Base-by-base conservation (phyloP, 2,329 filamentous ascomycete species). In the Phialophora verrucosa region DNA sequence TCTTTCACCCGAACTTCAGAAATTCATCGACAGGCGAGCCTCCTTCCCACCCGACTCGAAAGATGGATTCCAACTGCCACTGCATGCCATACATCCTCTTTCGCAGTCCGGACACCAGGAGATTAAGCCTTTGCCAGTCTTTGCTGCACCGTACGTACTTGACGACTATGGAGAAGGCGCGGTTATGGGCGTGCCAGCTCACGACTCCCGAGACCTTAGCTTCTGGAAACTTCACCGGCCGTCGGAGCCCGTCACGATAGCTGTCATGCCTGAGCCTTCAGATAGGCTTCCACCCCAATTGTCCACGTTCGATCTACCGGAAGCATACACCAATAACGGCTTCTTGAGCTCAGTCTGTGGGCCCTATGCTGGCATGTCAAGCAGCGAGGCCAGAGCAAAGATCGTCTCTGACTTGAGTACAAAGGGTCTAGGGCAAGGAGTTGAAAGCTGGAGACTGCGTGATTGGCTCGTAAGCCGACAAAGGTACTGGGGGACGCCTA, bases 381-480 rank as follows among this genome's bases (percentile, higher is more conserved):
- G 91, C 1, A 78, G 81, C 3, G 83, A 90, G 62, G 90, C 88
- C 0, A 87, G 84, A 2, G 76, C 84, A 66, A 80, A 84, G 70
- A 86, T 96, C 59, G 78, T 92, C 20, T 75, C 79, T 27, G 76
- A 77, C 35, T 78, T 86, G 17, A 65, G 85, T 67, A 73, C 76
- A 2, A 77, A 81, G 2, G 84, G 85, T 4, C 78, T 88, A n/a
- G 91, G 88, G 10, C 82, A 87, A 64, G 76, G 81, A n/a, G 82
- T 86, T 8, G 87, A 91, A 66, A 91, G 87, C 68, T 96, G 92
- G 91, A 88, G 90, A 59, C 83, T 97, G 29, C 84, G 92, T 66
- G 93, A 97, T 78, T 97, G 93, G 93, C 82, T 97, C 63, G 90
- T 97, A 73, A 96, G 92, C 76, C 88, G 93, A n/a, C 93, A 97